Evolutionary conservation across 2,329 filamentous ascomycete species (phyloP).

Genomic region (Hypoxylon sp.): DNA sequence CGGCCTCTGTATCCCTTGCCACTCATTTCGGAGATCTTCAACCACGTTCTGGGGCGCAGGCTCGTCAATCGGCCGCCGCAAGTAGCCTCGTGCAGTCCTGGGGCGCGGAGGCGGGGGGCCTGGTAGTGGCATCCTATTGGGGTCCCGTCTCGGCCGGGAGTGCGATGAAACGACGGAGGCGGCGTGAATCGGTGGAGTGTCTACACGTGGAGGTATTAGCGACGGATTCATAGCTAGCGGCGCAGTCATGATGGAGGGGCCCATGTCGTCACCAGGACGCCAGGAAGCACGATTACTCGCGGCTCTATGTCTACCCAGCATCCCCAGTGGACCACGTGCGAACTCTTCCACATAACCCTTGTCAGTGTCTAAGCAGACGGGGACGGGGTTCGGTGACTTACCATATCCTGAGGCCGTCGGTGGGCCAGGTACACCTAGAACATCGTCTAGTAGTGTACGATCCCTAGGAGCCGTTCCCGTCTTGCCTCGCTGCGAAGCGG

Average conservation of each 20-base stretch:
- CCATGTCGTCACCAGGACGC: background rate
- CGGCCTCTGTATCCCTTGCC: background rate
- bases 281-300: background rate
- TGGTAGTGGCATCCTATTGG: too few species aligned
- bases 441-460: background rate
- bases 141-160: background rate
- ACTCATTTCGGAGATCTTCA: constrained; percentile 12
- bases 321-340: background rate
- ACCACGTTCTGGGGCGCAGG: background rate
- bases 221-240: background rate
- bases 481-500: background rate
- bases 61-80: constrained; percentile 3
- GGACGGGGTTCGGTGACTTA: background rate
- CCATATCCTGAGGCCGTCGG: too few species aligned
- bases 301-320: background rate
- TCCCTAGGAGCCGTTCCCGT: background rate
- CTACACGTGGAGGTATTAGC: background rate
- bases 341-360: background rate
- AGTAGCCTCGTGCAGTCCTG: background rate
- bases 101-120: background rate
- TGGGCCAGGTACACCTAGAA: background rate
- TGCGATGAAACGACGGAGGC: background rate
- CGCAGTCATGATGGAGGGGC: background rate
- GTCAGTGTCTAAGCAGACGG: background rate
- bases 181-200: background rate